Conservation (phyloP, 1,284 basidiomycete species). For the Fomes fomentarius region DNA sequence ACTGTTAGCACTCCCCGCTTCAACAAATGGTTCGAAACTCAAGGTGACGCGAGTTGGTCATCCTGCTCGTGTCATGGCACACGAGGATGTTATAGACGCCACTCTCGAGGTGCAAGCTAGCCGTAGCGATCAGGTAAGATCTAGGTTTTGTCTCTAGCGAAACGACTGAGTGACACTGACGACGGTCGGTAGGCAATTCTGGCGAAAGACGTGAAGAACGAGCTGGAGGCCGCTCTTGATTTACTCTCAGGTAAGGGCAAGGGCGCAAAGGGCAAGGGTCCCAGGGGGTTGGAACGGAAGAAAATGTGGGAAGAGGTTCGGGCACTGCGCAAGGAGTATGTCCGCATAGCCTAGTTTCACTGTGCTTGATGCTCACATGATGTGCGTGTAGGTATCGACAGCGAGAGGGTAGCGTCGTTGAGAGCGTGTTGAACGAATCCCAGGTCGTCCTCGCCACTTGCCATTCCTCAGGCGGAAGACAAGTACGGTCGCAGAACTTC, state of each 20-base stretch:
- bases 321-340: slow-evolving; percentile 88
- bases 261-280: slow-evolving; percentile 70
- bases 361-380: neutral
- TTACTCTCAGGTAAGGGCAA: slow-evolving; percentile 80
- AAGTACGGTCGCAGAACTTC: slow-evolving; percentile 77
- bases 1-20: slow-evolving; percentile 62
- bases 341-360: slow-evolving; percentile 3
- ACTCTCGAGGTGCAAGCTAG: slow-evolving; percentile 91
- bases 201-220: slow-evolving; percentile 83
- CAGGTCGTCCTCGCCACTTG: slow-evolving; percentile 92
- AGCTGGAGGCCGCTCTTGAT: slow-evolving; percentile 73
- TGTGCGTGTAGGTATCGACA: slow-evolving; percentile 70
- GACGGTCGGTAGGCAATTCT: slow-evolving; percentile 56
- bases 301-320: slow-evolving; percentile 93
- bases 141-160: neutral
- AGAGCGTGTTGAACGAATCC: slow-evolving; percentile 77
- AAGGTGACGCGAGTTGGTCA: slow-evolving; percentile 87
- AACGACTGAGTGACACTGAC: no score
- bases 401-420: slow-evolving; percentile 84
- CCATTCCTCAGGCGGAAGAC: slow-evolving; percentile 85
- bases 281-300: slow-evolving; percentile 78
- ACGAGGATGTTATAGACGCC: slow-evolving; percentile 66
- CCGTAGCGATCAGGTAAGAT: slow-evolving; percentile 70
- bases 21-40: slow-evolving; percentile 47
- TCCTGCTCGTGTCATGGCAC: slow-evolving; percentile 88